Evolutionary conservation across 441 rosid genomes (phyloP), one percentile per base, ranked within the genome.

Genomic region (Adansonia grandidieri): DNA sequence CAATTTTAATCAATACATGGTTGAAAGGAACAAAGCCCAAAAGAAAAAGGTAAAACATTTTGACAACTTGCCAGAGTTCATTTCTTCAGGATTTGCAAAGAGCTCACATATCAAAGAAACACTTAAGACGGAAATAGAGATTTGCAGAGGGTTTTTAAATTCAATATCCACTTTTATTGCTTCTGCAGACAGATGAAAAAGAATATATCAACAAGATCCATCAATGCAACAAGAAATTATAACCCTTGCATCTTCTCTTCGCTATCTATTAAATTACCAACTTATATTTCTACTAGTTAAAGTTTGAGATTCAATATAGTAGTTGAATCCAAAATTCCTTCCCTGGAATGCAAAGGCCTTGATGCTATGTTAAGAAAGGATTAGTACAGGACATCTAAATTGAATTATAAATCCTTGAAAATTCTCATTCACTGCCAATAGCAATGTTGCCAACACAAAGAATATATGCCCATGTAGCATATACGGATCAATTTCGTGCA

Each of bases 31-130:
- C 19, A 44, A 57, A 51, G 24, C 48, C 24, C 15, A 63, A 58
- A 5, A 17, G 48, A 73, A 82, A 22, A 77, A 58, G 66, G 28
- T 28, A 44, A 15, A 60, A 80, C 40, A 71, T 76, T 77, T 60
- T 75, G 53, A 80, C 68, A 82, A 84, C 87, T 84, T 85, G 89
- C 99, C 97, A 67, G 90, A 81, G 75, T 82, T 75, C 17, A 74
- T 60, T 67, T 92, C 98, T 80, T 91, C 98, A 71, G 95, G 81
- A 76, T 76, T 86, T 70, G 81, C 77, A 70, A 87, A 85, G 81
- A 88, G 94, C 81, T 95, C 94, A 77, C 98, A 92, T 73, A 95
- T 88, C 87, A 95, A 89, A 80, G 95, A 87, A 81, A 95, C 91
- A 70, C 82, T 80, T 28, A 95, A 85, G 71, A 95, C 75, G 79